Percentiles rank a stretch among this genome's conserved stretches.
Conservation (phyloP, 176 grass and related monocot genomes). For the Oryza punctata region DNA sequence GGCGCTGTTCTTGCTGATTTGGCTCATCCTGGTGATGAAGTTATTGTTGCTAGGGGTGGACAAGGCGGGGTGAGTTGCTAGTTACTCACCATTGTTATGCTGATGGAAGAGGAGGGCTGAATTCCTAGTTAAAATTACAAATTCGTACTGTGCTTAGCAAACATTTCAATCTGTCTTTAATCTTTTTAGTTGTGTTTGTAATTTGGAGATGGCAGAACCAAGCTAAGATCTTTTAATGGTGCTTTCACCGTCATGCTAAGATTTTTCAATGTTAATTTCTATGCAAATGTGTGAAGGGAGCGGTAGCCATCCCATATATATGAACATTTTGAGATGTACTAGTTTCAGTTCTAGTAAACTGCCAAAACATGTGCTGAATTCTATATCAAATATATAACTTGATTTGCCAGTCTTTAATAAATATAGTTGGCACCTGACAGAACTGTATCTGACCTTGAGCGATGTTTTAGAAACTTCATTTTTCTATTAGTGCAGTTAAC, state of each 20-base stretch:
- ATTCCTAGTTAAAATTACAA: too few relatives aligned
- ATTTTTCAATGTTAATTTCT: not conserved
- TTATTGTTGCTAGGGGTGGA: too few relatives aligned
- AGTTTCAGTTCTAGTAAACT: not conserved
- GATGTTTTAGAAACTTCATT: not conserved
- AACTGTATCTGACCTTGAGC: not conserved
- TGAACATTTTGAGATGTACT: conserved; percentile 1
- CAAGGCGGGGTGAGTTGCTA: too few relatives aligned
- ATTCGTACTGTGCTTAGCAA: not conserved
- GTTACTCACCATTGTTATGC: too few relatives aligned
- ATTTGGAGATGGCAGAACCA: conserved; percentile 10
- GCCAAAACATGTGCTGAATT: not conserved
- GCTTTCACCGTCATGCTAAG: not conserved
- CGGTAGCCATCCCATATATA: not conserved
- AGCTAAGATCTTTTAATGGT: not conserved
- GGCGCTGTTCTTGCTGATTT: too few relatives aligned
- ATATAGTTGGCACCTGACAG: not conserved
- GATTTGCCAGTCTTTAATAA: not conserved
- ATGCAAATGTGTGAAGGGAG: not conserved
- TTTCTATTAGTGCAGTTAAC: not conserved
- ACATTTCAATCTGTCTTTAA: not conserved
- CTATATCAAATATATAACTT: conserved; percentile 11
- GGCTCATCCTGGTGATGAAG: too few relatives aligned
- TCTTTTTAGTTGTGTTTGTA: not conserved
- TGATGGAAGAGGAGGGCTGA: too few relatives aligned